A percentile compares a stretch with the other conserved stretches of the same genome.
These are phyloP conservation scores for Euryodendron excelsum DNA, from an alignment of 148 eudicot species.

Conservation along the genomic window DNA sequence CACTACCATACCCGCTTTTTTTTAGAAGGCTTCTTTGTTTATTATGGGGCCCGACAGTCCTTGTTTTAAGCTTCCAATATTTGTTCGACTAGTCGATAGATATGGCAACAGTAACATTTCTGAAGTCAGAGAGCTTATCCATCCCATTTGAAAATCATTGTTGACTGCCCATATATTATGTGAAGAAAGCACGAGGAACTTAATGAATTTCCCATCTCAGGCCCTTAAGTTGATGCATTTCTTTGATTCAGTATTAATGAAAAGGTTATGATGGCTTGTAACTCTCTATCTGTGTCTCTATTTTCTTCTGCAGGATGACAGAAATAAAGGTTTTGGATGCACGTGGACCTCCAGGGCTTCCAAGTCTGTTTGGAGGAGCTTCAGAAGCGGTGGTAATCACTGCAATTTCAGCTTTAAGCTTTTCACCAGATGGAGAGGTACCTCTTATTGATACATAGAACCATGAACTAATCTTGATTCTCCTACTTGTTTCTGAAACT, in stretches of 20 bases:
- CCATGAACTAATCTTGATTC: too few relatives aligned
- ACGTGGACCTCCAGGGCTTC: constrained; percentile 95
- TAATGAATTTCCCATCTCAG: too few relatives aligned
- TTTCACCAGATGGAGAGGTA: constrained; percentile 99
- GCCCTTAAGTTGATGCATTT: constrained; percentile 9
- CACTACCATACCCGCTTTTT: not conserved
- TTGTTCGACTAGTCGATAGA: not conserved
- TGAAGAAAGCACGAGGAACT: too few relatives aligned
- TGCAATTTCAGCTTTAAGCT: constrained; percentile 81
- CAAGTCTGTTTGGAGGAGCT: constrained; percentile 68
- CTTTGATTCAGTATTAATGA: not conserved
- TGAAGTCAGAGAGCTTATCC: too few relatives aligned
- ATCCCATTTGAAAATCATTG: too few relatives aligned
- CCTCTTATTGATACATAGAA: not conserved
- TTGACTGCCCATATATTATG: too few relatives aligned
- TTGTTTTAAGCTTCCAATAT: not conserved
- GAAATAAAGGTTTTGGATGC: constrained; percentile 94
- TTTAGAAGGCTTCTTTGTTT: not conserved
- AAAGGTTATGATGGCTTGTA: constrained; percentile 7
- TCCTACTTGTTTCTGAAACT: too few relatives aligned
- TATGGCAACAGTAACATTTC: too few relatives aligned
- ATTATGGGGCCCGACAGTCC: not conserved
- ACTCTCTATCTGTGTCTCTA: constrained; percentile 13
- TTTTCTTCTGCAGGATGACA: constrained; percentile 40
- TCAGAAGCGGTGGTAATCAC: constrained; percentile 49